Conservation (phyloP, 305 asterid species). For the Withania somnifera region DNA sequence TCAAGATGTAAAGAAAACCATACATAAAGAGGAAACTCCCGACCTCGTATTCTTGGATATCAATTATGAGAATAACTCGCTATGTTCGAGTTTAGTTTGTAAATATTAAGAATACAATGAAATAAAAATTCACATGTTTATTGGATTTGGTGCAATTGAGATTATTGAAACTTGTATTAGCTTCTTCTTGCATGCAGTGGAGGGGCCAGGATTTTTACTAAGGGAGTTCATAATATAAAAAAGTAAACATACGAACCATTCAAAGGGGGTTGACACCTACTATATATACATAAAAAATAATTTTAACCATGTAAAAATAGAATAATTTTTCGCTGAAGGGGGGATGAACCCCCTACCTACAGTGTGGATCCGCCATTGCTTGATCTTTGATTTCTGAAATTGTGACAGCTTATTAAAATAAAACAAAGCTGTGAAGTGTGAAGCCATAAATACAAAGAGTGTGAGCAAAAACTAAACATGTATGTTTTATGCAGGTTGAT, state of each 20-base stretch:
- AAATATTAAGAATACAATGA: not conserved
- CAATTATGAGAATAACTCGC: not conserved
- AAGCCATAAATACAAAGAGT: not conserved
- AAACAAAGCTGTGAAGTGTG: not conserved
- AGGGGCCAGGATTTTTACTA: too few relatives aligned
- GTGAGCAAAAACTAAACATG: not conserved
- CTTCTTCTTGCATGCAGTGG: not conserved
- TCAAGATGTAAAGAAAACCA: not conserved
- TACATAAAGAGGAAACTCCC: not conserved
- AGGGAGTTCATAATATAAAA: too few relatives aligned
- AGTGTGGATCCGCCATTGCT: too few relatives aligned
- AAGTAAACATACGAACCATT: too few relatives aligned
- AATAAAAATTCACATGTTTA: not conserved
- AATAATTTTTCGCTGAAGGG: too few relatives aligned
- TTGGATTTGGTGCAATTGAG: not conserved
- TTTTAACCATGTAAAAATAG: too few relatives aligned
- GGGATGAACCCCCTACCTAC: too few relatives aligned
- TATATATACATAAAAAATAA: too few relatives aligned
- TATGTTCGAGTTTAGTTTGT: not conserved
- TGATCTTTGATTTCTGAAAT: not conserved
- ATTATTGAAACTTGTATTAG: not conserved
- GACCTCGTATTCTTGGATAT: not conserved
- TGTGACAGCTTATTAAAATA: not conserved
- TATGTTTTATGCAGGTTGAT: slow-evolving; percentile 58
- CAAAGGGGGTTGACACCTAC: too few relatives aligned